Base-by-base conservation (phyloP, 495 filamentous ascomycete genomes). In the Aspergillus sclerotioniger region DNA sequence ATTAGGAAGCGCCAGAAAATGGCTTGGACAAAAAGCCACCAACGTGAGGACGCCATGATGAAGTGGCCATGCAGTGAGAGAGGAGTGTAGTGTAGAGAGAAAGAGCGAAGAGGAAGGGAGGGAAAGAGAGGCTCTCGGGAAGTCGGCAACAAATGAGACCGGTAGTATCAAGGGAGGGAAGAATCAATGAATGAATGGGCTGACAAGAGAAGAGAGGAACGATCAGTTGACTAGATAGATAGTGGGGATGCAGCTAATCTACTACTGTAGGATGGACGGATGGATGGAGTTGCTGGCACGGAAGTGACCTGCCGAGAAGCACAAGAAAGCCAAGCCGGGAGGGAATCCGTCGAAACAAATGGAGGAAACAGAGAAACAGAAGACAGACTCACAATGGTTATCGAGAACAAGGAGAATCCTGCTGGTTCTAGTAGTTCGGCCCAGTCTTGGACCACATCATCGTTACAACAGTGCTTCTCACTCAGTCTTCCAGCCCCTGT, bases 1-100 rank as follows among this genome's bases (percentile, higher is more conserved):
- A 92, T 91, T n/a, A 93, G 74, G 60, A 80, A 78, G 44, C 91
- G 81, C 90, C 90, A 94, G 68, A 89, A 80, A 32, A 76, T 68
- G 47, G 92, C 91, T 67, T 92, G 85, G 59, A 87, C 58, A 29
- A 80, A 77, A n/a, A 94, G 84, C 64, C 87, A 82, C 80, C 84
- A 84, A 55, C 90, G 84, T 15, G 86, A 75, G 15, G 84, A 73
- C 20, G 68, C 57, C 77, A 79, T 80, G 45, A 51, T 58, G 51
- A 44, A 43, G 15, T 28, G 19, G 35, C 37, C 13, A 39, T 19
- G 16, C 17, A 46, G 45, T 47, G 43, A 45, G 20, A 31, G 31
- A 6, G 33, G 39, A 33, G 31, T n/a, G 35, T 31, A 51, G 17
- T 32, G 15, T 39, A 46, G 37, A 19, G 46, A 53, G n/a, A n/a